phyloP scores from a whole-genome alignment of 225 moss, liverwort and hornwort genomes.

The Marchantia paleacea region DNA sequence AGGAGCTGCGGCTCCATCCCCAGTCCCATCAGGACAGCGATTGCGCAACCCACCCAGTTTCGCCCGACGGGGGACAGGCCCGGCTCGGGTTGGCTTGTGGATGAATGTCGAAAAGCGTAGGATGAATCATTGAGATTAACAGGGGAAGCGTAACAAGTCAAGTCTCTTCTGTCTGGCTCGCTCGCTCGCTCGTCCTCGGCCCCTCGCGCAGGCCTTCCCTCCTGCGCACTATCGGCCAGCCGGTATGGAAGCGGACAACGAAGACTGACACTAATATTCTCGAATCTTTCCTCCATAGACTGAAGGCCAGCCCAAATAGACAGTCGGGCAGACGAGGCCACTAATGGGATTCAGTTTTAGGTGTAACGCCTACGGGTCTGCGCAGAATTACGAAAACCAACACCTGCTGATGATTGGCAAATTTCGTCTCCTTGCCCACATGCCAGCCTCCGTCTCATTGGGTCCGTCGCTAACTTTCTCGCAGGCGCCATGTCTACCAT shows the following conservation, averaged over 20 bases:
- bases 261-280: neutral
- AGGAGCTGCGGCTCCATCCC: no score
- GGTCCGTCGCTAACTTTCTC: neutral
- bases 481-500: neutral
- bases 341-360: neutral
- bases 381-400: neutral
- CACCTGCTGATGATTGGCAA: conserved; percentile 12
- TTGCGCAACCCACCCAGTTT: neutral
- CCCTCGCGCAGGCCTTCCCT: neutral
- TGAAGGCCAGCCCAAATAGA: neutral
- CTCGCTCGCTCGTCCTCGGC: no score
- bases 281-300: neutral
- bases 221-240: neutral
- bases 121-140: neutral
- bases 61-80: no score
- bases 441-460: neutral
- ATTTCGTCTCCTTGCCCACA: conserved; percentile 9
- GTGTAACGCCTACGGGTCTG: conserved; percentile 5
- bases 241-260: neutral
- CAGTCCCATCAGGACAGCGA: neutral
- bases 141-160: neutral
- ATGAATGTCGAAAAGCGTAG: neutral
- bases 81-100: neutral
- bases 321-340: neutral
- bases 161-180: neutral